Percentiles rank a stretch among this genome's conserved stretches.
Evolutionary conservation across 306 rosid species (phyloP).

Genomic region (Inga laurina): DNA sequence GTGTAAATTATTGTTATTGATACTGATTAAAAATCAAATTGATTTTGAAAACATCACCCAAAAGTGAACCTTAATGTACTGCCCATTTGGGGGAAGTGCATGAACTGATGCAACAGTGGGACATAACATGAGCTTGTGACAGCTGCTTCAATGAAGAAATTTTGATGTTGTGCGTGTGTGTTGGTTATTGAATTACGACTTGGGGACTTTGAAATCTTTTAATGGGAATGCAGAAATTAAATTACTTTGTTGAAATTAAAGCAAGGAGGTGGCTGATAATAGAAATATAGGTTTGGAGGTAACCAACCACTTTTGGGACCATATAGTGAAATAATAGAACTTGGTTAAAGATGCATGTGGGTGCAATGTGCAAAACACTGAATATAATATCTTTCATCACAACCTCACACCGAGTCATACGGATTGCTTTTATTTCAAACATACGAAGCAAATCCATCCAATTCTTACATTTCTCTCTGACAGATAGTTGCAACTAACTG

Average conservation of each 20-base stretch:
- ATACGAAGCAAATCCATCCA: neutral
- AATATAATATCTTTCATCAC: neutral
- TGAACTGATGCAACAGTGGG: neutral
- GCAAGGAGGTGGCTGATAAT: neutral
- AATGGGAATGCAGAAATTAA: slow-evolving; percentile 14
- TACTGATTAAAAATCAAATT: neutral
- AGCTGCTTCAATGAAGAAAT: neutral
- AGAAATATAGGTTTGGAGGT: neutral
- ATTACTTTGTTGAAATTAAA: slow-evolving; percentile 1
- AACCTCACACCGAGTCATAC: neutral
- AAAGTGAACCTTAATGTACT: neutral
- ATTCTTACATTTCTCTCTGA: neutral
- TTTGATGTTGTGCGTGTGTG: neutral
- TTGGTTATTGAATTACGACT: neutral
- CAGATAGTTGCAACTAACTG: neutral
- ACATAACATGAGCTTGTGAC: neutral
- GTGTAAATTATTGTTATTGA: neutral
- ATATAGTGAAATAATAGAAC: neutral
- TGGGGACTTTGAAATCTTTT: slow-evolving; percentile 23
- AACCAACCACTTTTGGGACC: neutral
- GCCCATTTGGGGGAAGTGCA: neutral
- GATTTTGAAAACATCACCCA: neutral
- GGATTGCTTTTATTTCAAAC: neutral
- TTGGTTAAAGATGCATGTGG: slow-evolving; percentile 6
- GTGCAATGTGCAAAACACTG: neutral